phyloP scores from a whole-genome alignment of 495 filamentous ascomycete genomes.

The Penicillium pulvis region DNA sequence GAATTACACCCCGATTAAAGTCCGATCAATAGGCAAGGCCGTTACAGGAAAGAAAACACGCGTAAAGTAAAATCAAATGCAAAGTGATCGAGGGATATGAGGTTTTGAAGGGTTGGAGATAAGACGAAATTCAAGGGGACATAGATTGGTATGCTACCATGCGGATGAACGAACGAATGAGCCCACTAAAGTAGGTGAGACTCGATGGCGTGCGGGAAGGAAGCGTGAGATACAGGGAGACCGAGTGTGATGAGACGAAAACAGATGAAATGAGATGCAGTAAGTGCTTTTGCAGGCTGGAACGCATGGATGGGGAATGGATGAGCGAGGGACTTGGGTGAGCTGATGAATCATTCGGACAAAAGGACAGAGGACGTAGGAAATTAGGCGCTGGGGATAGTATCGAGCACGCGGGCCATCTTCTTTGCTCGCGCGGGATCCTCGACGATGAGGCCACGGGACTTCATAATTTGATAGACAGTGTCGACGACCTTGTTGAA shows the following conservation, averaged over 20 bases:
- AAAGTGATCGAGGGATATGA: background rate
- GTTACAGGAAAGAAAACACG: background rate
- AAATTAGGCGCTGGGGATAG: conserved; percentile 24
- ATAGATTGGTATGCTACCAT: background rate
- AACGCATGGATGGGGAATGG: conserved; percentile 22
- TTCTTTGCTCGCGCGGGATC: conserved; percentile 62
- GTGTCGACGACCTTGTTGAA: conserved; percentile 82
- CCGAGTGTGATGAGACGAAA: background rate
- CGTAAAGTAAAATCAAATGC: background rate
- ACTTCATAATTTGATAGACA: conserved; percentile 60
- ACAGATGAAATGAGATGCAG: background rate
- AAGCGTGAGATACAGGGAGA: background rate
- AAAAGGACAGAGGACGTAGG: conserved; percentile 1
- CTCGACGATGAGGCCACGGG: conserved; percentile 64
- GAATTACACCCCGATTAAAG: conserved; percentile 4
- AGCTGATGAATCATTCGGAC: background rate
- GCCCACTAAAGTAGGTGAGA: background rate
- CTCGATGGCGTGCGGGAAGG: background rate
- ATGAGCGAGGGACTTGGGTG: conserved; percentile 3
- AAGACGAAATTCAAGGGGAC: background rate
- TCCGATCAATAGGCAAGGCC: background rate
- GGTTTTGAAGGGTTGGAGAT: background rate
- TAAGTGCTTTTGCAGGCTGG: conserved; percentile 24
- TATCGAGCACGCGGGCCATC: conserved; percentile 54
- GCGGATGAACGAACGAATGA: background rate